Evolutionary conservation across 2,329 filamentous ascomycete genomes (phyloP), one percentile per base, ranked within the genome.

Genomic region (Coniochaeta prunicola): DNA sequence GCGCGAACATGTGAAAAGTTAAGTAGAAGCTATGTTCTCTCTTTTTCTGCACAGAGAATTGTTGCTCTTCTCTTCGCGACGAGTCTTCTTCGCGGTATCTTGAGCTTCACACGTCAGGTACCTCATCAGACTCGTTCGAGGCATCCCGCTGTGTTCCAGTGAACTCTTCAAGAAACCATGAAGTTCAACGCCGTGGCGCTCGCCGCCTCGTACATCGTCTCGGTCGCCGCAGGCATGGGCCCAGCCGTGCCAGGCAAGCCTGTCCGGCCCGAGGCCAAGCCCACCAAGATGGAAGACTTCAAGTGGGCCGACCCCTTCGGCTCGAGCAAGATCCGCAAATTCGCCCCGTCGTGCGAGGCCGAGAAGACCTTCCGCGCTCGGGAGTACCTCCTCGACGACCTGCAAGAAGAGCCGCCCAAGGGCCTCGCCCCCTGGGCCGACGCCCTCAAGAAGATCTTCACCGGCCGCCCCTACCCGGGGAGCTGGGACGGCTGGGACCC

Each of bases 401-500:
- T 79, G 31, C 69, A 69, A 58, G 65, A 71, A 21, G 60, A 67
- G 9, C 67, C 69, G 8, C 77, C 77, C 4, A 57, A 61, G 2
- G 77, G 77, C 13, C 68, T 79, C 8, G 66, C 67, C 57, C 70
- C 71, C 2, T 79, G 72, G 69, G 68, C 66, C 40, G 67, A 71
- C 6, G 76, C 73, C 1, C 71, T 79, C 42, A 77, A 75, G 64
- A 64, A 65, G 15, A 65, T 75, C 45, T 79, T 79, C 62, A 59
- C 66, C 8, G 68, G 69, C 4, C 70, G 73, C 33, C 68, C 74
- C 56, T 80, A 83, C 66, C 80, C 80, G 0, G 80, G 80, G 26
- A 74, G 74, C 42, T 83, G 80, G 80, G 72, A 73, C 28, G 80
- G 80, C 36, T 68, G 77, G 26, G 80, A 83, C 64, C 73, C 72